Conservation (phyloP, 2,329 filamentous ascomycete genomes). For the Neopestalotiopsis rosae region DNA sequence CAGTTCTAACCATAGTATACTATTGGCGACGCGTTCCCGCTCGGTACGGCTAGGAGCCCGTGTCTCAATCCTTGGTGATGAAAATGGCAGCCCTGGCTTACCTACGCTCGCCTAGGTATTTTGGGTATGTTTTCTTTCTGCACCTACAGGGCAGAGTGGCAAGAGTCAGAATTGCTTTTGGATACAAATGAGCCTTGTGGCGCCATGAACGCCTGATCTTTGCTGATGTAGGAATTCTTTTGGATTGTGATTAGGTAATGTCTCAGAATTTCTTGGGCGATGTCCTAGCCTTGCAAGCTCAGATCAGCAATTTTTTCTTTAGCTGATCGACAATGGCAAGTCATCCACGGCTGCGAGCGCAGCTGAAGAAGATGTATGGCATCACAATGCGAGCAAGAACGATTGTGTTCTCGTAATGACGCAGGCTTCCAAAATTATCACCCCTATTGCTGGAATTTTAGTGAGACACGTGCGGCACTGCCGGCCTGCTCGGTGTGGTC, state of each 20-base stretch:
- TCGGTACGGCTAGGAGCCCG: no score
- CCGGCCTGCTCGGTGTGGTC: no score
- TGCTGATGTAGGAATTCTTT: neutral
- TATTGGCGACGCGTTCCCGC: no score
- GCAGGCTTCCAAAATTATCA: no score
- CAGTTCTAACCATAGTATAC: no score
- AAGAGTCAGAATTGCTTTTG: neutral
- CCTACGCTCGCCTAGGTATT: neutral
- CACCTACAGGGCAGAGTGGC: neutral
- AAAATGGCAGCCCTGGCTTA: neutral
- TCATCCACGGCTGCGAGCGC: neutral
- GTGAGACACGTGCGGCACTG: no score
- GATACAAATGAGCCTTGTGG: neutral
- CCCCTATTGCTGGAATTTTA: no score
- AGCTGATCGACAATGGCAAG: neutral
- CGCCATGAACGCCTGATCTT: neutral
- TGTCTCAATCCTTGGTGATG: neutral
- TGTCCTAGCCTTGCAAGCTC: neutral
- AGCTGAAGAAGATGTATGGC: no score
- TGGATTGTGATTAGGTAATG: neutral
- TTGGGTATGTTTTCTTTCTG: neutral
- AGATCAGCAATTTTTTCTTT: neutral
- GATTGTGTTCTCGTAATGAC: no score
- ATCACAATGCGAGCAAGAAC: no score
- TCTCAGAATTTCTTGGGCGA: neutral